phyloP scores from a whole-genome alignment of 257 asterid species.

The Scutellaria barbata region DNA sequence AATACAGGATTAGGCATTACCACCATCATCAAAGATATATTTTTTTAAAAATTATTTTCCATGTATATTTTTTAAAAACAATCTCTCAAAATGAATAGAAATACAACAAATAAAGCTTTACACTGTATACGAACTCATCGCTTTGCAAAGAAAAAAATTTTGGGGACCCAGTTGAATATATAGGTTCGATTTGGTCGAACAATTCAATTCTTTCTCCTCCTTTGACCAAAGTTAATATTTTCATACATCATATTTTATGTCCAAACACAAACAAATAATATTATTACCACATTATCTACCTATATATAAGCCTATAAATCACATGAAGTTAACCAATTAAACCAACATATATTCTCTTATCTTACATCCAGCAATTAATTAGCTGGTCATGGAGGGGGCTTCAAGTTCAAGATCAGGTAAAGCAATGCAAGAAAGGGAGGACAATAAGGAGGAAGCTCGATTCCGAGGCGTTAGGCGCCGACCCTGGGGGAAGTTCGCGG shows the following conservation, averaged over 20 bases:
- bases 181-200: conserved; percentile 44
- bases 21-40: too few relatives aligned
- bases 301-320: conserved; percentile 18
- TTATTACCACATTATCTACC: conserved; percentile 27
- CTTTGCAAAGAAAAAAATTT: conserved; percentile 29
- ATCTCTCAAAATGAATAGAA: too few relatives aligned
- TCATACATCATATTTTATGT: neutral
- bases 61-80: too few relatives aligned
- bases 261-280: neutral
- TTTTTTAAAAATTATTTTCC: too few relatives aligned
- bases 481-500: conserved; percentile 76
- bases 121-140: conserved; percentile 35
- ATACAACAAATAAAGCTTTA: neutral
- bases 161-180: conserved; percentile 34
- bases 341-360: neutral
- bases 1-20: too few relatives aligned
- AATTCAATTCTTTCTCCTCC: conserved; percentile 40
- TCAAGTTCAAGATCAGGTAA: conserved; percentile 50
- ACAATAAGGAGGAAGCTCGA: conserved; percentile 47
- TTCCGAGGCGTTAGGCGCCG: conserved; percentile 64
- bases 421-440: conserved; percentile 54
- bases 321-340: neutral
- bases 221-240: conserved; percentile 23
- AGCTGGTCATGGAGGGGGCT: conserved; percentile 50
- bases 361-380: too few relatives aligned